These are phyloP conservation scores for Claviceps quebecensis DNA, from an alignment of 2,329 filamentous ascomycete genomes.

Conservation along the genomic window DNA sequence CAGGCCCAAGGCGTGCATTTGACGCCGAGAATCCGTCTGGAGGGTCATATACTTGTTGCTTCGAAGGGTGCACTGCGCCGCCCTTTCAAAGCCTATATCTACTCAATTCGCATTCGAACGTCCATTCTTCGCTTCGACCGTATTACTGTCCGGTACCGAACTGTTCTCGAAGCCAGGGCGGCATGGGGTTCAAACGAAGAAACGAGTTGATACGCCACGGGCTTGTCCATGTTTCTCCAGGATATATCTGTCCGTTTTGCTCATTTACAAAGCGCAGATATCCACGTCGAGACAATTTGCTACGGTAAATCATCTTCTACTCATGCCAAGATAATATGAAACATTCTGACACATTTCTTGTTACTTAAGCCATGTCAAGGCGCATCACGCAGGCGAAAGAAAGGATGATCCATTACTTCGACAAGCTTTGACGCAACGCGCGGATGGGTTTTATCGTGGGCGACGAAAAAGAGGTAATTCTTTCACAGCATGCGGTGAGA, in stretches of 20 bases:
- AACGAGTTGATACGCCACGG: slow-evolving; percentile 66
- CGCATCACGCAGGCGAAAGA: slow-evolving; percentile 80
- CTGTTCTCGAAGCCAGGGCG: slow-evolving; percentile 48
- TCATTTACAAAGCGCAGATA: slow-evolving; percentile 89
- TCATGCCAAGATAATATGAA: neutral
- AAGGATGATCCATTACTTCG: slow-evolving; percentile 73
- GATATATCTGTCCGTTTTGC: slow-evolving; percentile 93
- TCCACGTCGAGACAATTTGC: slow-evolving; percentile 86
- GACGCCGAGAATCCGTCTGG: slow-evolving; percentile 40
- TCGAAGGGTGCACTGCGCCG: slow-evolving; percentile 50
- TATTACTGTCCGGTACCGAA: slow-evolving; percentile 51
- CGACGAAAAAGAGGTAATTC: slow-evolving; percentile 51
- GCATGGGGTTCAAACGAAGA: slow-evolving; percentile 57
- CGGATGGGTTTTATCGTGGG: slow-evolving; percentile 71
- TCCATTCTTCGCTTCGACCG: slow-evolving; percentile 50
- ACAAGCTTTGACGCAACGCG: slow-evolving; percentile 72
- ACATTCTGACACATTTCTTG: slow-evolving; percentile 2
- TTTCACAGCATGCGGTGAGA: slow-evolving; percentile 8
- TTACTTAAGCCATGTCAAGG: slow-evolving; percentile 63
- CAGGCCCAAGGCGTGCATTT: slow-evolving; percentile 40
- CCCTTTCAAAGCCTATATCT: slow-evolving; percentile 69
- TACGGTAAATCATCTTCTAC: slow-evolving; percentile 49
- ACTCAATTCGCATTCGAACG: slow-evolving; percentile 65
- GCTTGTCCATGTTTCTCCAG: slow-evolving; percentile 83
- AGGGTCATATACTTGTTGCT: slow-evolving; percentile 44